Base-by-base conservation (phyloP, 371 early-diverging fungal genomes). In the Circinella umbellata region DNA sequence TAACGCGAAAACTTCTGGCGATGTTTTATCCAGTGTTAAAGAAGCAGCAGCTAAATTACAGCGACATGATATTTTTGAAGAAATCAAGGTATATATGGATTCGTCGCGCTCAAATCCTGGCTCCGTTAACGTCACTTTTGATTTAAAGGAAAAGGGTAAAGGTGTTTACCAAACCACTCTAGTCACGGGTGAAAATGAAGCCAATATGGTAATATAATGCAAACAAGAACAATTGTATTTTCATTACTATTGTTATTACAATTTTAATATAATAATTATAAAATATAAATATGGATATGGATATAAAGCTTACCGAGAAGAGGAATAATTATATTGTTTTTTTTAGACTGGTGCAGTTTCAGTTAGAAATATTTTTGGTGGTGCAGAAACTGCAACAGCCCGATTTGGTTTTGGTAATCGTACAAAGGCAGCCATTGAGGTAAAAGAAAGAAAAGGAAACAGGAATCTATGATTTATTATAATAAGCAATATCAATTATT, bases 341-440 rank as follows among this genome's bases (percentile, higher is more conserved):
- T 11, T 60, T 27, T 77, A 88, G 88, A 83, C 77, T 74, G 92
- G 79, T 70, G 80, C 89, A 13, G 69, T 89, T 67, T 81, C 80
- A 27, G 67, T 90, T 39, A 83, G 92, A 69, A 96, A 96, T 69
- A 75, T 91, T 14, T 91, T 93, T 74, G 96, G 96, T 39, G 91
- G 89, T 54, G 96, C 91, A n/a, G 96, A 96, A 77, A 81, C 86
- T 17, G 68, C 91, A 6, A 84, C 79, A 66, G 83, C 86, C 6
- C 90, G 82, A 72, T 88, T 88, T 53, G 75, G 89, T 42, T 88
- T 94, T 63, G 91, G 91, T 54, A 91, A 84, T 59, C 86, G 87
- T 66, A 92, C 91, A 15, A 89, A 85, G 60, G 86, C 91, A 36
- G 86, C 91, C 37, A 84, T 90, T 68, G 90, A 91, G 83, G 91